phyloP scores from a whole-genome alignment of 768 basidiomycete species.

The Lactifluus subvellereus region DNA sequence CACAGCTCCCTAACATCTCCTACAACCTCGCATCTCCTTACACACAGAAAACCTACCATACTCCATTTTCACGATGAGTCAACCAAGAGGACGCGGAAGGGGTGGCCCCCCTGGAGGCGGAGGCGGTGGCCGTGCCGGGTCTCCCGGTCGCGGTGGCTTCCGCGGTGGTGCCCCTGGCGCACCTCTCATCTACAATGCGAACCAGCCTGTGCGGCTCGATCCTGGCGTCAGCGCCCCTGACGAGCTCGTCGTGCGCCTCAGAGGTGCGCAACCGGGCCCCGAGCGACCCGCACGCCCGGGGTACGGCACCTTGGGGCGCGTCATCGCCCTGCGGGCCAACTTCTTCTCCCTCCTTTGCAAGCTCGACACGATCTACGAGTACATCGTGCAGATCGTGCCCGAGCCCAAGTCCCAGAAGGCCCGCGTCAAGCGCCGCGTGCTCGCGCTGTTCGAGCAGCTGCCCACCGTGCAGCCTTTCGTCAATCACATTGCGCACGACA shows the following conservation, averaged over 20 bases:
- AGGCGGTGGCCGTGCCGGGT: conserved; percentile 8
- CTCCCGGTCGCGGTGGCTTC: background rate
- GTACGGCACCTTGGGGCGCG: conserved; percentile 30
- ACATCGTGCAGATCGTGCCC: conserved; percentile 47
- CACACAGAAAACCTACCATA: too few species aligned
- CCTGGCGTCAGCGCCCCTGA: conserved; percentile 10
- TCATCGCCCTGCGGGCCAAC: conserved; percentile 51
- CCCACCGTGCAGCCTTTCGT: conserved; percentile 34
- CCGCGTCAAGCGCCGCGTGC: conserved; percentile 44
- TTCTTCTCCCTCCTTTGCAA: conserved; percentile 53
- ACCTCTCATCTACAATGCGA: conserved; percentile 19
- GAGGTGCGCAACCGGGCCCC: background rate
- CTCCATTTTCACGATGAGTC: conserved; percentile 3
- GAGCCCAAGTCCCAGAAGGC: conserved; percentile 38
- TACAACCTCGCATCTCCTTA: background rate
- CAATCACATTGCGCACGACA: conserved; percentile 47
- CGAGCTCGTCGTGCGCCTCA: conserved; percentile 33
- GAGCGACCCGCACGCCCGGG: conserved; percentile 23
- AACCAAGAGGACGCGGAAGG: conserved; percentile 20
- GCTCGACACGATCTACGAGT: conserved; percentile 48
- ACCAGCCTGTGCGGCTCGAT: conserved; percentile 28
- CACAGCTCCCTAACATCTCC: background rate
- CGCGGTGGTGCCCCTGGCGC: conserved; percentile 25
- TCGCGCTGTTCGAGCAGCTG: conserved; percentile 47
- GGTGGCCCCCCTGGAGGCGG: conserved; percentile 8